Percentiles rank a stretch among this genome's conserved stretches.
phyloP scores from a whole-genome alignment of 169 alveolate species.

The Eimeria maxima region DNA sequence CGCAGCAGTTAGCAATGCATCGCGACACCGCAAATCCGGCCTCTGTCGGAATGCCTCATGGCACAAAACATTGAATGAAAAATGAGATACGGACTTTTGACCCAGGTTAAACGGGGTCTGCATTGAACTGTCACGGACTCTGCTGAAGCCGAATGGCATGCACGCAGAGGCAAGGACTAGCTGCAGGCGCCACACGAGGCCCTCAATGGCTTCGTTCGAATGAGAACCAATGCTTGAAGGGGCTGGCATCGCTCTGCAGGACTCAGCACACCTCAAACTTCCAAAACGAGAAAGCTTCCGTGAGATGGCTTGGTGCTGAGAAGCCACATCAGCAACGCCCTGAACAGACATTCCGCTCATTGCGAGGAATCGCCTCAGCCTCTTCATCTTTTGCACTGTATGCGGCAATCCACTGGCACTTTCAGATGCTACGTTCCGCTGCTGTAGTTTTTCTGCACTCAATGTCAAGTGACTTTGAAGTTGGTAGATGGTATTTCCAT shows the following conservation, averaged over 20 bases:
- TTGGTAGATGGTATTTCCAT: slow-evolving; percentile 34
- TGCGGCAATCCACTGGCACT: background rate
- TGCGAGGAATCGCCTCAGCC: background rate
- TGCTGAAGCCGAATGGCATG: slow-evolving; percentile 68
- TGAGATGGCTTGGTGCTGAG: slow-evolving; percentile 10
- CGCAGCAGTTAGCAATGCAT: background rate
- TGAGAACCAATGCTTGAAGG: background rate
- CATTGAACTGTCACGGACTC: slow-evolving; percentile 3
- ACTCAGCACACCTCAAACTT: background rate
- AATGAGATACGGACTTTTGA: slow-evolving; percentile 28
- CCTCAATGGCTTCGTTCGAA: background rate
- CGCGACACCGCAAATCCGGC: slow-evolving; percentile 43
- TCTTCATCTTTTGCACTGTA: background rate
- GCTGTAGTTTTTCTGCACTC: slow-evolving; percentile 14
- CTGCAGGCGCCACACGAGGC: slow-evolving; percentile 79
- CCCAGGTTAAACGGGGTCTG: slow-evolving; percentile 39
- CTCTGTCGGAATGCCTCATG: slow-evolving; percentile 65
- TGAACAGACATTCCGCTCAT: slow-evolving; percentile 54
- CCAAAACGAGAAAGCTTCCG: slow-evolving; percentile 17
- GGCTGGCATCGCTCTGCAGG: slow-evolving; percentile 66
- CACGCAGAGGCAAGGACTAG: slow-evolving; percentile 48
- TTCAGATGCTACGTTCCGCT: background rate
- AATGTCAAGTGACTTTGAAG: background rate
- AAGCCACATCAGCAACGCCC: slow-evolving; percentile 67
- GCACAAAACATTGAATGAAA: slow-evolving; percentile 53